Evolutionary conservation across 2,329 filamentous ascomycete genomes (phyloP), one percentile per base, ranked within the genome.

Genomic region (Penicillium sp.): DNA sequence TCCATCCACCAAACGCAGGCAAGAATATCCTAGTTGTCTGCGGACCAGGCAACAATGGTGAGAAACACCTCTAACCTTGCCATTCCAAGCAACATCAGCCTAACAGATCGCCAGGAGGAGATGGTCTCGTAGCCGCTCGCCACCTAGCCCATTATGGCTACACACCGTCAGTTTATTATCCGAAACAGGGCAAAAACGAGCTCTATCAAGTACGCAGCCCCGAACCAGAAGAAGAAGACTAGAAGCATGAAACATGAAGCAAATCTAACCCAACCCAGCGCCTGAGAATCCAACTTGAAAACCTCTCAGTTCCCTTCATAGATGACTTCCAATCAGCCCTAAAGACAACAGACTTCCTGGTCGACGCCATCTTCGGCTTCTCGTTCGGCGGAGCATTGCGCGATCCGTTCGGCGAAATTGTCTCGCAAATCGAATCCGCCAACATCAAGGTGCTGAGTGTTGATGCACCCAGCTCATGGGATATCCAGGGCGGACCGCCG

Each of bases 341-440:
- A 7, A 75, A 79, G 44, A 80, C 85, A 51, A 82, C 89, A 2
- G 89, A 97, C 70, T 89, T 96, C 63, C 77, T 99, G 51, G 80
- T 99, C 56, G 94, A 99, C 74, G 91, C 94, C 10, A 90, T 99
- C 60, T 99, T 99, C 70, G 92, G 90, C 8, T 99, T 99, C 78
- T 94, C 89, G 58, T 99, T 99, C 77, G 88, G 87, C 2, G 93
- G 92, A 7, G 88, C 94, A 62, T 88, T 99, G 51, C 87, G 94
- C n/a, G 90, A 96, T 62, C 94, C 94, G 1, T 99, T 97, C 69
- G 87, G 88, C 0, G 81, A 81, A 0, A 89, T 97, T 14, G 95
- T 99, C 65, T 79, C 83, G 58, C 86, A 89, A 8, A 80, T 99
- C 37, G 85, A 91, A 64, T 81, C 86, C 40, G 88, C 89, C 5